These are phyloP conservation scores for Fraxinus quadrangulata DNA, from an alignment of 257 asterid genomes.

Conservation along the genomic window DNA sequence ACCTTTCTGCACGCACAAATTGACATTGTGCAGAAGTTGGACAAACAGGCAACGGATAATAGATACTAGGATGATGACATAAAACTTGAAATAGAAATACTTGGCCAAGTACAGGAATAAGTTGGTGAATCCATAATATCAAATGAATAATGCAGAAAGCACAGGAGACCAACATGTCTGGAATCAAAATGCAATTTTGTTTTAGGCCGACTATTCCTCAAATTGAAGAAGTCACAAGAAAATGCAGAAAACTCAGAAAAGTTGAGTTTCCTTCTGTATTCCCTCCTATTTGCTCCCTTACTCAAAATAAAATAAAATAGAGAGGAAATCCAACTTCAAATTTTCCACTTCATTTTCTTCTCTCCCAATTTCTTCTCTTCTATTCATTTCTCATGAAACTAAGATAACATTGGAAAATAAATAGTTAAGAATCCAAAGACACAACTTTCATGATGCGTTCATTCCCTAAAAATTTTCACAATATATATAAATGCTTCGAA, in stretches of 20 bases:
- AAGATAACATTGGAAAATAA: background rate
- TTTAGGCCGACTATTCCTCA: background rate
- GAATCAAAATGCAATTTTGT: background rate
- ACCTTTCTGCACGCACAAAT: conserved; percentile 74
- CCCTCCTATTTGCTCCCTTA: conserved; percentile 8
- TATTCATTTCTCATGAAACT: background rate
- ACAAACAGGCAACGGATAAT: conserved; percentile 14
- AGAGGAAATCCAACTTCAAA: background rate
- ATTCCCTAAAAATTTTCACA: conserved; percentile 3
- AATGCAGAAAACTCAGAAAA: background rate
- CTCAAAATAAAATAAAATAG: background rate
- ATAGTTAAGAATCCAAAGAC: background rate
- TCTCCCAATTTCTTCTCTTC: background rate
- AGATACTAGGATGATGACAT: background rate
- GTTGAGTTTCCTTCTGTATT: background rate
- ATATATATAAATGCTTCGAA: background rate
- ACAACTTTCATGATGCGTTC: background rate
- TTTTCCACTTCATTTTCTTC: conserved; percentile 1
- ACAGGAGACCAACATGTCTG: background rate
- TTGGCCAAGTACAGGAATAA: background rate
- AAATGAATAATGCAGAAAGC: background rate
- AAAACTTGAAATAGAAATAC: background rate
- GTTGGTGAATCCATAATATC: background rate
- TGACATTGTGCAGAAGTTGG: conserved; percentile 22
- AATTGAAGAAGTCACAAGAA: background rate